Conservation (phyloP, 345 rosid genomes). For the Brassica incana region DNA sequence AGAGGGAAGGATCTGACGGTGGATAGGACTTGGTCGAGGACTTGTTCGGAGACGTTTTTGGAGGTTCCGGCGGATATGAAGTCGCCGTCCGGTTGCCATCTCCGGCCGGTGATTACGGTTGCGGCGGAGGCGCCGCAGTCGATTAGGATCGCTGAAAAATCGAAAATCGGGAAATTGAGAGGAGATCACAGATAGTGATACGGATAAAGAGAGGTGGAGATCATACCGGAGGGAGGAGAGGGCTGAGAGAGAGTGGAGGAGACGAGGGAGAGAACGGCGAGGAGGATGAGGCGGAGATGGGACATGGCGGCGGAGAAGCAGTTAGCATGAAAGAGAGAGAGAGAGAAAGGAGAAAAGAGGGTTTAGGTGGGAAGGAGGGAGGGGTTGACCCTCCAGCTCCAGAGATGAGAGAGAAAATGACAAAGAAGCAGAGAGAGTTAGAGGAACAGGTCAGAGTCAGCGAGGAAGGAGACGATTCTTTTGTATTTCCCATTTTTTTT, state of each 20-base stretch:
- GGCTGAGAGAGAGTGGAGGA: slow-evolving; percentile 48
- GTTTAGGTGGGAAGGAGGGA: slow-evolving; percentile 25
- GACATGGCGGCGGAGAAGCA: slow-evolving; percentile 30
- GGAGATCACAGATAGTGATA: neutral
- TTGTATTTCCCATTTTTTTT: neutral
- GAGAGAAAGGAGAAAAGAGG: neutral
- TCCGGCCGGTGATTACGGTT: slow-evolving; percentile 46
- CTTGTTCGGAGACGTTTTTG: slow-evolving; percentile 43
- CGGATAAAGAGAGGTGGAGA: neutral
- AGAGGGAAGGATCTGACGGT: slow-evolving; percentile 85
- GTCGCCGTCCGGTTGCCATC: slow-evolving; percentile 62
- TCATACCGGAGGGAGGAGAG: slow-evolving; percentile 45
- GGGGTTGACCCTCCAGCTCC: slow-evolving; percentile 53
- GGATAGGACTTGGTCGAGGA: slow-evolving; percentile 40
- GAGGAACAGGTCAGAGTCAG: slow-evolving; percentile 32
- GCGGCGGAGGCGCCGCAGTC: slow-evolving; percentile 65
- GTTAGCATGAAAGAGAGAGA: slow-evolving; percentile 11
- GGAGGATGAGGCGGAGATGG: slow-evolving; percentile 28
- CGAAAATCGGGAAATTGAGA: neutral
- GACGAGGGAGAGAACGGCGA: slow-evolving; percentile 41
- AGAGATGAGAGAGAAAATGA: slow-evolving; percentile 27
- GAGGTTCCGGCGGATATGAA: slow-evolving; percentile 55
- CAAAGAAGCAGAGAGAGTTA: slow-evolving; percentile 49
- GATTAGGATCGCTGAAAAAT: slow-evolving; percentile 53
- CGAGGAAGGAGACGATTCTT: slow-evolving; percentile 8